phyloP scores from a whole-genome alignment of 2,329 filamentous ascomycete species.

The Mycosphaerella sp. region DNA sequence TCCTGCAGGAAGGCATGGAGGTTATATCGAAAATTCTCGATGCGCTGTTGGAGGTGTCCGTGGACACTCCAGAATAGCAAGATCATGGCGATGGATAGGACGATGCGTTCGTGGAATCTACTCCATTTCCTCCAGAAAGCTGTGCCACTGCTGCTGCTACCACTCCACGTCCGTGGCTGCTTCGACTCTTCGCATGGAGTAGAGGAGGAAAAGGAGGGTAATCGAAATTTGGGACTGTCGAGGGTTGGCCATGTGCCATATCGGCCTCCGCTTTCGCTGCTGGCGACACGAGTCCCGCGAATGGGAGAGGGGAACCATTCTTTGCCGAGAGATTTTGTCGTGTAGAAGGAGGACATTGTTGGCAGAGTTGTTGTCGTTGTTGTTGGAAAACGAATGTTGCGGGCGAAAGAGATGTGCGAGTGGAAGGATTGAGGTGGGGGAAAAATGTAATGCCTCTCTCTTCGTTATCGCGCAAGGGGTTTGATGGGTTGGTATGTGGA shows the following conservation, averaged over 20 bases:
- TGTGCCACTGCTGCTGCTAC: not conserved
- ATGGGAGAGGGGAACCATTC: conserved; percentile 11
- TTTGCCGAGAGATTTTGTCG: conserved; percentile 12
- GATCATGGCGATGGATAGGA: conserved; percentile 1
- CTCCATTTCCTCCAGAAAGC: conserved; percentile 3
- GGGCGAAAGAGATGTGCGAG: too few species aligned
- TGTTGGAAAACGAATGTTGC: too few species aligned
- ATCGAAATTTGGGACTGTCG: not conserved
- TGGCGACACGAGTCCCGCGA: not conserved
- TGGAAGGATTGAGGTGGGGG: not conserved
- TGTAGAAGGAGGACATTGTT: conserved; percentile 12
- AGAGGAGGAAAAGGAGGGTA: not conserved
- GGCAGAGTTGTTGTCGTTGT: not conserved
- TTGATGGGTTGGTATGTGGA: not conserved
- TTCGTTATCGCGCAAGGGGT: not conserved
- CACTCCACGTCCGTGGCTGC: not conserved
- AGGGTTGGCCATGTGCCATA: conserved; percentile 6
- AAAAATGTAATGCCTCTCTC: not conserved
- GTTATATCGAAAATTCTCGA: not conserved
- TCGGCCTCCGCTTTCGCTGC: not conserved
- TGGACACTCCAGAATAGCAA: not conserved
- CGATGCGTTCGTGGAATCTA: conserved; percentile 4
- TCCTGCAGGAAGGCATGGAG: not conserved
- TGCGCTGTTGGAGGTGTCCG: conserved; percentile 1
- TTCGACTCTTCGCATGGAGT: not conserved